Conservation (phyloP, 2,329 filamentous ascomycete genomes). For the Ascochyta fabae region DNA sequence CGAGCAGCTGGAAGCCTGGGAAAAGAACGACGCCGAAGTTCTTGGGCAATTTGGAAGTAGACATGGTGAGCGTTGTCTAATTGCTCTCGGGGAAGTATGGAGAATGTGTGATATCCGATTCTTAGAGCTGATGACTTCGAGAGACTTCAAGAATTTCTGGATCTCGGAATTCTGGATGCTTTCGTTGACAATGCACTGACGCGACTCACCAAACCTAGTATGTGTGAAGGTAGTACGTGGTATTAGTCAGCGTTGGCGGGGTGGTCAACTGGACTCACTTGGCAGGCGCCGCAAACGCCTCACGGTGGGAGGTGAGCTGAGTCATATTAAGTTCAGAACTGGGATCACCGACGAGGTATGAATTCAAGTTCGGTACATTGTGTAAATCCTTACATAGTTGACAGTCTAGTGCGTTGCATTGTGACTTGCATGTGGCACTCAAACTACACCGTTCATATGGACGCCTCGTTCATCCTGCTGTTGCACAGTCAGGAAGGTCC, state of each 20-base stretch:
- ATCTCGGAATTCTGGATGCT: neutral
- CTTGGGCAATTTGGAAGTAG: slow-evolving; percentile 25
- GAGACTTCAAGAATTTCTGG: neutral
- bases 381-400: neutral
- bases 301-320: neutral
- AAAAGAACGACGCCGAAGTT: slow-evolving; percentile 46
- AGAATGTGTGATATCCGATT: neutral
- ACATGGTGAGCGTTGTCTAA: neutral
- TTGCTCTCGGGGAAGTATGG: neutral
- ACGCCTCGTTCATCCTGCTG: slow-evolving; percentile 40
- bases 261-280: neutral
- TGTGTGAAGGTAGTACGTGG: neutral
- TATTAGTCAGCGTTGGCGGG: slow-evolving; percentile 13
- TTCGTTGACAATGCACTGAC: neutral
- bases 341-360: neutral
- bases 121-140: neutral
- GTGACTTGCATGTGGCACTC: neutral
- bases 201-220: neutral
- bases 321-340: neutral
- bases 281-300: slow-evolving; percentile 1
- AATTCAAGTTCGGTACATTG: neutral
- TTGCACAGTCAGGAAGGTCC: slow-evolving; percentile 41
- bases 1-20: slow-evolving; percentile 48
- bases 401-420: neutral
- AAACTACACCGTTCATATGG: slow-evolving; percentile 37